A percentile compares a stretch with the other conserved stretches of the same genome.
phyloP scores from a whole-genome alignment of 208 protist genomes.

The Porcisia hertigi region DNA sequence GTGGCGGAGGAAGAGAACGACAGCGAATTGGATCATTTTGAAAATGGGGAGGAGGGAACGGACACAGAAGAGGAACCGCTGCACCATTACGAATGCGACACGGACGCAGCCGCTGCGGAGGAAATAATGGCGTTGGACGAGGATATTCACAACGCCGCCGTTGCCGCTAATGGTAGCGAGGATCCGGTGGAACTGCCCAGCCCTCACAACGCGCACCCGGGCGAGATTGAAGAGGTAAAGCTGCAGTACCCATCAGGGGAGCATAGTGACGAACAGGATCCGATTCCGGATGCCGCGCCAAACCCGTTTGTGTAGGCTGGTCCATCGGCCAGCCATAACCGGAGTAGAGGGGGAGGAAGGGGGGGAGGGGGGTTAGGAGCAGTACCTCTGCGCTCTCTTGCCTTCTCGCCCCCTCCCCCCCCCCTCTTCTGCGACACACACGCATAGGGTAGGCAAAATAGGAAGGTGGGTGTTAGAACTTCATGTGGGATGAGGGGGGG shows the following conservation, averaged over 20 bases:
- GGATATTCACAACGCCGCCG: not conserved
- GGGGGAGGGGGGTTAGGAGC: not conserved
- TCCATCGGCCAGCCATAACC: not conserved
- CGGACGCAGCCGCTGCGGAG: not conserved
- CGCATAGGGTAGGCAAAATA: no score
- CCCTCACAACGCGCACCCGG: not conserved
- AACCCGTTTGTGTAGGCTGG: slow-evolving; percentile 34
- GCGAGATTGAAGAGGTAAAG: not conserved
- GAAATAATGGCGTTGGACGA: not conserved
- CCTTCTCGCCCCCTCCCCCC: not conserved
- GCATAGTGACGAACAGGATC: slow-evolving; percentile 25
- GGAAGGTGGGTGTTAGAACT: no score
- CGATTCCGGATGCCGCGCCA: slow-evolving; percentile 23
- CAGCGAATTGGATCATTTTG: not conserved
- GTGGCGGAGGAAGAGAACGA: not conserved
- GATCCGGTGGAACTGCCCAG: slow-evolving; percentile 7
- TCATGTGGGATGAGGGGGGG: not conserved
- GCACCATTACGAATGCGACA: not conserved
- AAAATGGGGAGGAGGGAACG: not conserved
- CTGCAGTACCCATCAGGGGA: not conserved
- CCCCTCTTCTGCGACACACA: no score
- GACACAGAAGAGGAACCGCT: no score
- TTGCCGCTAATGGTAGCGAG: not conserved
- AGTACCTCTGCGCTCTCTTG: not conserved
- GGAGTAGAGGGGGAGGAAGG: not conserved